Conservation (phyloP, 768 basidiomycete genomes). For the Amanita exitialis region DNA sequence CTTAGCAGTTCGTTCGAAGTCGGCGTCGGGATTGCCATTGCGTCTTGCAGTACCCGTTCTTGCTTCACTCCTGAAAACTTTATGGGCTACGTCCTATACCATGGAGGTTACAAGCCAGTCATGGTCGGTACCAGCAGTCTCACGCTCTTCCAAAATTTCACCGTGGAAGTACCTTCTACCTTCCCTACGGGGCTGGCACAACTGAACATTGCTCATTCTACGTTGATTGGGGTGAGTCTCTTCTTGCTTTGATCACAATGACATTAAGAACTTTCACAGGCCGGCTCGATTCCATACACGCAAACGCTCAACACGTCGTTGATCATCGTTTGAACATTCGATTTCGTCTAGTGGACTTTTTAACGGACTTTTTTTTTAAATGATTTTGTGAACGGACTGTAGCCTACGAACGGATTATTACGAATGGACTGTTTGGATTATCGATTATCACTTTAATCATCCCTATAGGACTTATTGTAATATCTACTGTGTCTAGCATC, state of each 20-base stretch:
- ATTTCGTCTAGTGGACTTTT: not conserved
- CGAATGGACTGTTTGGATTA: not conserved
- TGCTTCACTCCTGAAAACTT: constrained; percentile 16
- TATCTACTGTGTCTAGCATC: not conserved
- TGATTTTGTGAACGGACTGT: not conserved
- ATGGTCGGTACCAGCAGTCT: constrained; percentile 13
- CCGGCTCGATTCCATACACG: not conserved
- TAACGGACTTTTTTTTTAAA: not conserved
- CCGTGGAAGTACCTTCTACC: constrained; percentile 26
- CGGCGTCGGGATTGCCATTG: constrained; percentile 33
- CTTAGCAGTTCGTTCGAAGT: constrained; percentile 32
- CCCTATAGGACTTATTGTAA: not conserved
- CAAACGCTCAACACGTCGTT: not conserved
- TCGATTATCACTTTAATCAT: not conserved
- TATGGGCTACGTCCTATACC: constrained; percentile 35
- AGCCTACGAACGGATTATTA: not conserved
- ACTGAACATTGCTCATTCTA: constrained; percentile 25
- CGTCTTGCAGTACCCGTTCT: constrained; percentile 19
- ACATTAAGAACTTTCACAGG: not conserved
- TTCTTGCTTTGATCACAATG: not conserved
- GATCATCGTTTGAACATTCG: not conserved
- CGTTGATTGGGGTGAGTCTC: constrained; percentile 29
- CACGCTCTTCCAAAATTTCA: constrained; percentile 35
- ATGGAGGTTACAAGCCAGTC: constrained; percentile 33
- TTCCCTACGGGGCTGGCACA: constrained; percentile 19